Evolutionary conservation across 768 basidiomycete genomes (phyloP), one percentile per base, ranked within the genome.

Genomic region (Exidia glandulosa): DNA sequence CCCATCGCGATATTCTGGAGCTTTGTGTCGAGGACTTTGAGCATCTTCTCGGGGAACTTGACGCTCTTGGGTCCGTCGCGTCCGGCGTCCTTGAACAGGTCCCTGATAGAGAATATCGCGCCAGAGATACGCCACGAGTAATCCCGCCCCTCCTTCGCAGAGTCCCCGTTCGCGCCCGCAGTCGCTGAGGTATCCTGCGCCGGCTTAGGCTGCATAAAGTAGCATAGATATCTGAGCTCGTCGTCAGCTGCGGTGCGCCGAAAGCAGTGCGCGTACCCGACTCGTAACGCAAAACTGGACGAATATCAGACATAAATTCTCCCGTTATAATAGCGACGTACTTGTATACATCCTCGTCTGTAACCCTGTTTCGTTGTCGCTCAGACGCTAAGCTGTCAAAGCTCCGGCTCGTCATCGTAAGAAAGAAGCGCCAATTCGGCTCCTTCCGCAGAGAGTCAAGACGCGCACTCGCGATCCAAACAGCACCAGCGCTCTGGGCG

Each of bases 1-100:
- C 92, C 94, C 87, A 94, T 91, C 9, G 91, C 91, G 65, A 98
- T 93, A 64, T 86, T 83, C 75, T 94, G 88, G 72, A 98, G 71
- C 72, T 85, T 90, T 73, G 85, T 82, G 70, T 96, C 94, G 63
- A 99, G 75, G 7, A 90, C 87, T 73, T 94, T 97, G 60, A 97
- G 70, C 61, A 96, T 75, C 73, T 93, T 94, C 74, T 97, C 93
- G 0, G 95, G 94, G 71, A 94, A 97, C 69, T 90, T 91, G 68
- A 90, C 88, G 62, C 83, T 88, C 75, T 88, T 92, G 58, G 84
- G 81, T 4, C 89, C 86, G 72, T 87, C 87, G 62, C 84, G 72
- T 27, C 63, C 62, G 60, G 83, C 79, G 65, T 88, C 90, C 70
- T 85, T 85, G 76, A 90, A 88, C 70, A 91, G 77, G 70, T 92